A percentile compares a stretch with the other conserved stretches of the same genome.
These are phyloP conservation scores for Serendipita sp. DNA, from an alignment of 768 basidiomycete species.

Conservation along the genomic window DNA sequence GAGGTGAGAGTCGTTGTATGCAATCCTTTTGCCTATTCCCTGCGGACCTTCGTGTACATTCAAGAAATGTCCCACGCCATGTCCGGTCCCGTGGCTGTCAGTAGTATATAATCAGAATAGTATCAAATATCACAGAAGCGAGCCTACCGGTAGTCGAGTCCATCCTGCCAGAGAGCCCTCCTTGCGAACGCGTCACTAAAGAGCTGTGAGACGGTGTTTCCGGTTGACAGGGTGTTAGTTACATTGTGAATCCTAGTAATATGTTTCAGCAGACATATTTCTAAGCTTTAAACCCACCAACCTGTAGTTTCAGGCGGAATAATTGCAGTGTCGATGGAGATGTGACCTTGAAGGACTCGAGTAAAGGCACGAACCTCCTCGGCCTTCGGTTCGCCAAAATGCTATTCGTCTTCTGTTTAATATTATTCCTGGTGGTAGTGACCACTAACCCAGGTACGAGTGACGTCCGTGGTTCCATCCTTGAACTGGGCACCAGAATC, in stretches of 20 bases:
- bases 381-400: slow-evolving; percentile 71
- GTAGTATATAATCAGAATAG: neutral
- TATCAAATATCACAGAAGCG: neutral
- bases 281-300: slow-evolving; percentile 15
- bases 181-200: slow-evolving; percentile 68
- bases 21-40: slow-evolving; percentile 37
- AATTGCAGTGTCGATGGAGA: slow-evolving; percentile 69
- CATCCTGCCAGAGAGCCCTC: slow-evolving; percentile 69
- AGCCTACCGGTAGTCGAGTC: slow-evolving; percentile 53
- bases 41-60: slow-evolving; percentile 86
- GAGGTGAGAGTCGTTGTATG: slow-evolving; percentile 52
- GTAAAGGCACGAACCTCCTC: slow-evolving; percentile 84
- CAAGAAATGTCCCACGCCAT: slow-evolving; percentile 56
- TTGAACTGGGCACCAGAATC: slow-evolving; percentile 83
- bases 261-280: neutral
- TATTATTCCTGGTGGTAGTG: neutral
- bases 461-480: slow-evolving; percentile 93
- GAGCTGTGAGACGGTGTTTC: neutral
- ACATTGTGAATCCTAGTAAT: neutral
- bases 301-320: slow-evolving; percentile 75
- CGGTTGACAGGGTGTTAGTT: neutral
- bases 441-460: slow-evolving; percentile 56
- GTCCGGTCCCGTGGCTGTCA: slow-evolving; percentile 82
- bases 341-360: slow-evolving; percentile 80
- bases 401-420: slow-evolving; percentile 26